Percentiles rank a stretch among this genome's conserved stretches.
phyloP scores from a whole-genome alignment of 2,329 filamentous ascomycete species.

The Colletotrichum tabaci region DNA sequence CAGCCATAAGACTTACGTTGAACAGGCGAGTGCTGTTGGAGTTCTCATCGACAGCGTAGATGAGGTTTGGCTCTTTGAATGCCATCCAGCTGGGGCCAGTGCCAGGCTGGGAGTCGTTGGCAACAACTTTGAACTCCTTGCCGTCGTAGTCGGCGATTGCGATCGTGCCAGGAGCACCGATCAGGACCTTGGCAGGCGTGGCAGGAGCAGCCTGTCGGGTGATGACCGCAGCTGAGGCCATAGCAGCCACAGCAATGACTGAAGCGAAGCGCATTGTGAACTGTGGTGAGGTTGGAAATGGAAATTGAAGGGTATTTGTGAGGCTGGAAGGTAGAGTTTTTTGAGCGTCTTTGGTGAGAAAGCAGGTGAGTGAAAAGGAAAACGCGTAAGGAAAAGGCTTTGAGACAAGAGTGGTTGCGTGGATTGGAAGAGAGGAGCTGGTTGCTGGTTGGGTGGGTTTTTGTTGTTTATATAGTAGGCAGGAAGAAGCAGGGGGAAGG shows the following conservation, averaged over 20 bases:
- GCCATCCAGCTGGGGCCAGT: slow-evolving; percentile 62
- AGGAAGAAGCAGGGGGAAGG: too few species aligned
- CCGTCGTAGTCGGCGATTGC: slow-evolving; percentile 60
- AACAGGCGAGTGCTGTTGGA: slow-evolving; percentile 57
- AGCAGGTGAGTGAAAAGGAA: background rate
- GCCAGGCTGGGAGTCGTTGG: slow-evolving; percentile 50
- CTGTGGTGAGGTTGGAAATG: background rate
- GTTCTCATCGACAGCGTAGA: slow-evolving; percentile 67
- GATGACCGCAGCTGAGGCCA: slow-evolving; percentile 36
- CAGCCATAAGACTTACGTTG: slow-evolving; percentile 41
- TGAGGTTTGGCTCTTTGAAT: slow-evolving; percentile 54
- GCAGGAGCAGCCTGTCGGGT: slow-evolving; percentile 19
- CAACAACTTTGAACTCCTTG: slow-evolving; percentile 55
- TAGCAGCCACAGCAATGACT: slow-evolving; percentile 25
- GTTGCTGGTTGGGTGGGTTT: background rate
- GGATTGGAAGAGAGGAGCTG: background rate
- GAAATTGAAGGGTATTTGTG: background rate
- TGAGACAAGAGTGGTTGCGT: slow-evolving; percentile 1
- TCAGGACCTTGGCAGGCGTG: slow-evolving; percentile 52
- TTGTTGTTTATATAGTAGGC: background rate
- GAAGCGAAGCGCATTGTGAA: slow-evolving; percentile 33
- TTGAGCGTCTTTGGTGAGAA: background rate
- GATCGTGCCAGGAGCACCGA: slow-evolving; percentile 59
- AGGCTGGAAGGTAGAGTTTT: background rate
- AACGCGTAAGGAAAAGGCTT: background rate